These are phyloP conservation scores for Simmondsia chinensis DNA, from an alignment of 148 eudicot genomes.

Conservation along the genomic window DNA sequence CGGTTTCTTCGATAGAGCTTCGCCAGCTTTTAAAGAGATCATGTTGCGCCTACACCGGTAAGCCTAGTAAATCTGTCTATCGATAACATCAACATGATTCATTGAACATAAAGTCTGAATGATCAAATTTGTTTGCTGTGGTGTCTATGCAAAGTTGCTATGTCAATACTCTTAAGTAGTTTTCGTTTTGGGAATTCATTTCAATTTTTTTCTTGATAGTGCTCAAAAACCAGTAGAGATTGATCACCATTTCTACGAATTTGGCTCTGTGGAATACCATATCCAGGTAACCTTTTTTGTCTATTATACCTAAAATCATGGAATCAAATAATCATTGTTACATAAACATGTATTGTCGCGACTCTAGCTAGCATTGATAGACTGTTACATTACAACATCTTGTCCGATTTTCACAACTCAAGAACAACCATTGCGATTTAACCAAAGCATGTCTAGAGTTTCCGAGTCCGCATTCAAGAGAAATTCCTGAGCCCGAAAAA, in stretches of 20 bases:
- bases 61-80: neutral
- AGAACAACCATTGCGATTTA: too few relatives aligned
- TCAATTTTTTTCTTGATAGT: conserved; percentile 35
- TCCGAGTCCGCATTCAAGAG: too few relatives aligned
- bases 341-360: neutral
- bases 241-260: conserved; percentile 79
- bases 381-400: too few relatives aligned
- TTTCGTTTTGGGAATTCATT: too few relatives aligned
- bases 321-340: neutral
- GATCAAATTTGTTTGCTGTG: neutral
- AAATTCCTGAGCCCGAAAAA: too few relatives aligned
- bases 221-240: conserved; percentile 50
- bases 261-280: conserved; percentile 87
- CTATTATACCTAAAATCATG: neutral
- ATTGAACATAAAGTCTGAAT: neutral
- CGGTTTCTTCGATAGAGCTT: conserved; percentile 19
- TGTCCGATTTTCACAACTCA: too few relatives aligned
- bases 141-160: neutral
- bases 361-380: neutral
- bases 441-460: too few relatives aligned
- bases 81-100: neutral
- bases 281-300: conserved; percentile 47
- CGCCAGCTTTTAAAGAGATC: conserved; percentile 23
- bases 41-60: conserved; percentile 20
- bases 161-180: neutral